These are phyloP conservation scores for Xylaria intraflava DNA, from an alignment of 495 filamentous ascomycete species.

Conservation along the genomic window DNA sequence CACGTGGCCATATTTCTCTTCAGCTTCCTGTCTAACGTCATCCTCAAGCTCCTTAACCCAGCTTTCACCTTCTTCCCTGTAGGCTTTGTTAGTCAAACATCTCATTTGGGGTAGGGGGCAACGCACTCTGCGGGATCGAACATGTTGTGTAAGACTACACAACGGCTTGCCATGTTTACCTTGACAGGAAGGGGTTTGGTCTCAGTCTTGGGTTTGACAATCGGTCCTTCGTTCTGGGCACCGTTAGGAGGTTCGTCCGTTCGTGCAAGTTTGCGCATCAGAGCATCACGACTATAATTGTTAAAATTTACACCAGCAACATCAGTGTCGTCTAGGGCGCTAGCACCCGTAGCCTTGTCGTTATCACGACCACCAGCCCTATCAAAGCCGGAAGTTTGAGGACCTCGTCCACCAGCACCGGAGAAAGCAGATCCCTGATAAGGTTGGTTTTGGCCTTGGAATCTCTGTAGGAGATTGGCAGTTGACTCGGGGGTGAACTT, in stretches of 20 bases:
- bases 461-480: constrained; percentile 81
- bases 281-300: constrained; percentile 93
- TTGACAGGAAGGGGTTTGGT: constrained; percentile 74
- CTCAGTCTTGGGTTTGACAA: constrained; percentile 74
- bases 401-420: constrained; percentile 81
- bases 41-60: constrained; percentile 95
- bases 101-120: neutral
- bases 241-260: constrained; percentile 74
- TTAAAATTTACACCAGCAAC: constrained; percentile 98
- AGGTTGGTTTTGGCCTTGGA: constrained; percentile 71
- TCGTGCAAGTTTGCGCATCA: constrained; percentile 96
- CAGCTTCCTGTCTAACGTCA: constrained; percentile 89
- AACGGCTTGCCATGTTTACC: constrained; percentile 89
- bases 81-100: constrained; percentile 37
- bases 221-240: constrained; percentile 59
- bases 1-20: constrained; percentile 93
- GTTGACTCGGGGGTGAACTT: constrained; percentile 99
- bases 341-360: constrained; percentile 87
- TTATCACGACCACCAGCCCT: constrained; percentile 85
- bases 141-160: constrained; percentile 91
- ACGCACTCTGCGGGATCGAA: constrained; percentile 89
- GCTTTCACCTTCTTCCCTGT: constrained; percentile 74
- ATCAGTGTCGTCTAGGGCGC: constrained; percentile 95
- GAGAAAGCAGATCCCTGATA: constrained; percentile 95
- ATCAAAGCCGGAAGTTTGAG: constrained; percentile 86